Base-by-base conservation (phyloP, 1,139 yeast genomes). In the Candida pseudocylindracea region DNA sequence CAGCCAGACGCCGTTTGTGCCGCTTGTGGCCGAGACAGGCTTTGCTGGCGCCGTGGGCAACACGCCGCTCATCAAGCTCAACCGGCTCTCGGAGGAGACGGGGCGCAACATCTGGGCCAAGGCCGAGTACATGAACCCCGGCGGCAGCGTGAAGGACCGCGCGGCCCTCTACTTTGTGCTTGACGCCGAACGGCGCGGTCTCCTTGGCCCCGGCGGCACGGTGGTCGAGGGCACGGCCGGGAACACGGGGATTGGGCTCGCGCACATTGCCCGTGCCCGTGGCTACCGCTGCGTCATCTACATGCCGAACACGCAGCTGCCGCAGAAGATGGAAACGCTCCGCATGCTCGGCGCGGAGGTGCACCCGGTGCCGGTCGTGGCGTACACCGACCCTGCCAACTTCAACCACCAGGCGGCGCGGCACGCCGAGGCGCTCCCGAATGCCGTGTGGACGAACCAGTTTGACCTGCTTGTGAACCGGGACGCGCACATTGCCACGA, bases 71-170 rank as follows among this genome's bases (percentile, higher is more conserved):
- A 56, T 81, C 40, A 63, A 65, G 41, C 60, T 83, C 33, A 72
- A 74, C 36, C 57, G 55, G 31, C 58, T 80, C 32, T 71, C 81
- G 12, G 55, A 59, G 28, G 63, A 64, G 40, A 52, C 72, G 12
- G 81, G 81, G 9, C 58, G 93, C 42, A 76, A 81, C 44, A 70
- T 81, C 41, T 80, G 69, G 47, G 94, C 80, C 33, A 81, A 81
- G 49, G 92, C 92, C 10, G 95, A 81, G 53, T 78, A 72, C 55
- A 76, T 78, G 75, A 81, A 83, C 53, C 95, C 95, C 2, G 94
- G 94, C 32, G 95, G 94, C 1, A 75, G 92, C 6, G 83, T 83
- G 38, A 81, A 81, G 49, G 95, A 81, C 49, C 63, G 95, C 37
- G 94, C 94, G 7, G 94, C 94, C 0, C 56, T 76, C 32, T 80